These are phyloP conservation scores for Diplodia sapinea DNA, from an alignment of 2,329 filamentous ascomycete species.

Conservation along the genomic window DNA sequence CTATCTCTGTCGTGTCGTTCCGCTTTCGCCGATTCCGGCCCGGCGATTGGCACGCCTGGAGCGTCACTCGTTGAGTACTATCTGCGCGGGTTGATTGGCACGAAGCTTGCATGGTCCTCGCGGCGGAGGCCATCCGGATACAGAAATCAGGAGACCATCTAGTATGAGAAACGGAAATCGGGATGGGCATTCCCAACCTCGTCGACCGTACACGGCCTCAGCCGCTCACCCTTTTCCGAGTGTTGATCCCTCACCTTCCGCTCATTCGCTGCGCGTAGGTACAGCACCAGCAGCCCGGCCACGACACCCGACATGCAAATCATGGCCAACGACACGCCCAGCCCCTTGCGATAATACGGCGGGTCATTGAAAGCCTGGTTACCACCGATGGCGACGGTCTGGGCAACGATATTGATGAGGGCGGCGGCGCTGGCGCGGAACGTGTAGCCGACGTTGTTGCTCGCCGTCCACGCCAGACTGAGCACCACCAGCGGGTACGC, in stretches of 20 bases:
- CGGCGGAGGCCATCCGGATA: too few species aligned
- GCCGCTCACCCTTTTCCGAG: background rate
- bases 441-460: slow-evolving; percentile 33
- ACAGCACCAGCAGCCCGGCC: background rate
- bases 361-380: slow-evolving; percentile 33
- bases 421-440: slow-evolving; percentile 32
- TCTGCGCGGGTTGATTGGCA: too few species aligned
- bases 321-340: background rate
- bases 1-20: too few species aligned
- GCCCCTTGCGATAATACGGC: slow-evolving; percentile 32
- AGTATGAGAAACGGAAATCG: background rate
- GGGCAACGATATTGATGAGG: slow-evolving; percentile 31
- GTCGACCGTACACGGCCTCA: background rate
- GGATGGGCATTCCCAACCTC: background rate
- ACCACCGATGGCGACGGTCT: slow-evolving; percentile 30
- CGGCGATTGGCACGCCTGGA: too few species aligned
- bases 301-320: background rate
- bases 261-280: background rate
- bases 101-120: too few species aligned
- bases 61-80: too few species aligned
- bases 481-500: slow-evolving; percentile 32
- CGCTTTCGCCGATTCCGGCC: too few species aligned
- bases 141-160: too few species aligned
- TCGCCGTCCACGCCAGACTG: slow-evolving; percentile 33
- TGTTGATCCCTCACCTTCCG: background rate